phyloP scores from a whole-genome alignment of 768 basidiomycete species.

The Pleurotus eryngii region DNA sequence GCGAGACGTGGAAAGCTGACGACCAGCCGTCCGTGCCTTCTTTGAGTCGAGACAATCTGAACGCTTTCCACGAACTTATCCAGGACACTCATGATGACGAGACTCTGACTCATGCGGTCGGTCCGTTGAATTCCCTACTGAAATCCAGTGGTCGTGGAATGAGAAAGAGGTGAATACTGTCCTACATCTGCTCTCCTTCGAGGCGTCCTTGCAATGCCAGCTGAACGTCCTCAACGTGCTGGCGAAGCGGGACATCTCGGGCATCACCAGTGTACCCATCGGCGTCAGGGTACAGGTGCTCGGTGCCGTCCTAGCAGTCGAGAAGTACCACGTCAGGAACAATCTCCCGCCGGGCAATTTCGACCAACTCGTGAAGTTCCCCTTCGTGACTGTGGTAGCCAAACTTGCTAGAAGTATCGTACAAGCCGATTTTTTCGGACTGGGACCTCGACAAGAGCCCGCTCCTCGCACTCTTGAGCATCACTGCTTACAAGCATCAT shows the following conservation, averaged over 20 bases:
- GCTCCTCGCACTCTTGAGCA: background rate
- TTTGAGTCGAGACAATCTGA: conserved; percentile 5
- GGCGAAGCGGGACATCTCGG: background rate
- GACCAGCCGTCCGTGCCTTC: background rate
- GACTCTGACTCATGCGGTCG: conserved; percentile 10
- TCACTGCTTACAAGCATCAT: background rate
- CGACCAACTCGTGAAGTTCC: conserved; percentile 1
- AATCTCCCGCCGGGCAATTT: background rate
- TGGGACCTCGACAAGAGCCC: background rate
- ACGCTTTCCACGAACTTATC: conserved; percentile 11
- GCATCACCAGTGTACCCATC: background rate
- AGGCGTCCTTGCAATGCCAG: conserved; percentile 1
- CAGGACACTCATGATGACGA: conserved; percentile 14
- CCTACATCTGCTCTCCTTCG: conserved; percentile 1
- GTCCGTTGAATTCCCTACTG: background rate
- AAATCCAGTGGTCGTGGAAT: conserved; percentile 5
- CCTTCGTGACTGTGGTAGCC: background rate
- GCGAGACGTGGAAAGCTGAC: background rate
- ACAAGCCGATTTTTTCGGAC: background rate
- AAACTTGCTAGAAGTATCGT: background rate
- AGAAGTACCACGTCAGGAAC: background rate
- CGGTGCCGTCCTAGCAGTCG: background rate
- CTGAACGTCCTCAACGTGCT: background rate
- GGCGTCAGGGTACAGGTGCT: background rate
- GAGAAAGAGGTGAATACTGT: background rate